Conservation (phyloP, 2,329 filamentous ascomycete genomes). For the Fusarium penzigii region DNA sequence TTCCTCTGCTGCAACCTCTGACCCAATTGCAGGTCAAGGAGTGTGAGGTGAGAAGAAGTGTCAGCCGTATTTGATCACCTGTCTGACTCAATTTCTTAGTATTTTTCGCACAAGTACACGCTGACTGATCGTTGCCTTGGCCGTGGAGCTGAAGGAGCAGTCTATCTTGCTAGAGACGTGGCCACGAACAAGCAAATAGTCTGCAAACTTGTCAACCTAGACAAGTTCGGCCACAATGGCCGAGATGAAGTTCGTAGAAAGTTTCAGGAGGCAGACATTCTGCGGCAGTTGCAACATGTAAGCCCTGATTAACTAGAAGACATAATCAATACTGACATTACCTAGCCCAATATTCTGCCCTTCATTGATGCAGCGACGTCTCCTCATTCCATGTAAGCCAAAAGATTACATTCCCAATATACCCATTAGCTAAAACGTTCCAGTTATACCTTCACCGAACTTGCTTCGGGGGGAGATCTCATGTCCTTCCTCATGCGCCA, state of each 20-base stretch:
- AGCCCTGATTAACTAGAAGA: constrained; percentile 16
- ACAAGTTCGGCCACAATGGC: constrained; percentile 29
- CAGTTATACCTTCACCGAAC: constrained; percentile 58
- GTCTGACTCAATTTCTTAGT: constrained; percentile 18
- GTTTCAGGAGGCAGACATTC: constrained; percentile 39
- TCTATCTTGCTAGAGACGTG: constrained; percentile 46
- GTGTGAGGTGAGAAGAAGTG: constrained; percentile 28
- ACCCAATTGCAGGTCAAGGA: constrained; percentile 35
- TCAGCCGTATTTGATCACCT: no score
- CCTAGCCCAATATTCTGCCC: constrained; percentile 55
- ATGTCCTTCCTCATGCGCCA: constrained; percentile 48
- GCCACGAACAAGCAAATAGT: constrained; percentile 60
- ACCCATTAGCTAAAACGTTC: background rate
- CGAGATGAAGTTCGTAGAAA: constrained; percentile 43
- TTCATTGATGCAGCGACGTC: constrained; percentile 54
- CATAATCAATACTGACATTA: constrained; percentile 21
- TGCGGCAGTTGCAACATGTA: constrained; percentile 57
- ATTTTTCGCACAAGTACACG: constrained; percentile 36
- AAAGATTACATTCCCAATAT: background rate
- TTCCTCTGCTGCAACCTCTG: constrained; percentile 26
- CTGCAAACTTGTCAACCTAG: constrained; percentile 65
- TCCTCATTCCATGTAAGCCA: constrained; percentile 45
- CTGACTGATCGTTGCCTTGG: constrained; percentile 40
- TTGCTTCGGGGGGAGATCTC: constrained; percentile 57
- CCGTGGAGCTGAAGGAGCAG: constrained; percentile 38